phyloP scores from a whole-genome alignment of 1,139 yeast species.

The Candida dubliniensis region DNA sequence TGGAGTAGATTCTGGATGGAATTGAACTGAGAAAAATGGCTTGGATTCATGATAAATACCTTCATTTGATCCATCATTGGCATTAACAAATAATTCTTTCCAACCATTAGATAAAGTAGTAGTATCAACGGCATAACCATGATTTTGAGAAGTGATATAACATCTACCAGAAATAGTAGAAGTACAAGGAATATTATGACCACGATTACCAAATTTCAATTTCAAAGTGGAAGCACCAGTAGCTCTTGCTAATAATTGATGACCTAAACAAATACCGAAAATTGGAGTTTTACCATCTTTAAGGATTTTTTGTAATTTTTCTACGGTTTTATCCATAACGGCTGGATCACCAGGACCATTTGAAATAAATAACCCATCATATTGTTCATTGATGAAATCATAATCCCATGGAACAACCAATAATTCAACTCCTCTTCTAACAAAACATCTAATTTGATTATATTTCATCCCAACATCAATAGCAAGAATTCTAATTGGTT shows the following conservation, averaged over 20 bases:
- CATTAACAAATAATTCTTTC: slow-evolving; percentile 93
- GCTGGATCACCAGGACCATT: slow-evolving; percentile 99
- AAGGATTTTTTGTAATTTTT: slow-evolving; percentile 57
- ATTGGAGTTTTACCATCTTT: slow-evolving; percentile 70
- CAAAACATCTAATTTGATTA: slow-evolving; percentile 96
- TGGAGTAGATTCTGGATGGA: slow-evolving; percentile 99
- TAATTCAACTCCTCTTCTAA: slow-evolving; percentile 92
- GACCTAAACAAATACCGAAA: slow-evolving; percentile 98
- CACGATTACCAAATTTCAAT: slow-evolving; percentile 98
- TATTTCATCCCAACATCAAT: slow-evolving; percentile 98
- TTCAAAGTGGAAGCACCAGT: slow-evolving; percentile 90
- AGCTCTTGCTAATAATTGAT: slow-evolving; percentile 94
- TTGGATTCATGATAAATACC: slow-evolving; percentile 89
- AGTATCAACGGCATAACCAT: slow-evolving; percentile 96
- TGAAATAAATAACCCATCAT: slow-evolving; percentile 93
- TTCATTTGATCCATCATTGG: slow-evolving; percentile 97
- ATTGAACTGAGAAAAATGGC: slow-evolving; percentile 98
- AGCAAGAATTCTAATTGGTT: slow-evolving; percentile 78
- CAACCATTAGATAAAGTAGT: slow-evolving; percentile 73
- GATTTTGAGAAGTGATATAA: slow-evolving; percentile 98
- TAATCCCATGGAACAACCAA: slow-evolving; percentile 96
- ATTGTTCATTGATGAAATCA: slow-evolving; percentile 73
- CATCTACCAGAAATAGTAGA: slow-evolving; percentile 92
- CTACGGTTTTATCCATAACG: slow-evolving; percentile 67
- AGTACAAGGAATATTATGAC: slow-evolving; percentile 98